Percentiles rank a stretch among this genome's conserved stretches.
Evolutionary conservation across 805 yeast species (phyloP).

Genomic region (Candida insectalens): DNA sequence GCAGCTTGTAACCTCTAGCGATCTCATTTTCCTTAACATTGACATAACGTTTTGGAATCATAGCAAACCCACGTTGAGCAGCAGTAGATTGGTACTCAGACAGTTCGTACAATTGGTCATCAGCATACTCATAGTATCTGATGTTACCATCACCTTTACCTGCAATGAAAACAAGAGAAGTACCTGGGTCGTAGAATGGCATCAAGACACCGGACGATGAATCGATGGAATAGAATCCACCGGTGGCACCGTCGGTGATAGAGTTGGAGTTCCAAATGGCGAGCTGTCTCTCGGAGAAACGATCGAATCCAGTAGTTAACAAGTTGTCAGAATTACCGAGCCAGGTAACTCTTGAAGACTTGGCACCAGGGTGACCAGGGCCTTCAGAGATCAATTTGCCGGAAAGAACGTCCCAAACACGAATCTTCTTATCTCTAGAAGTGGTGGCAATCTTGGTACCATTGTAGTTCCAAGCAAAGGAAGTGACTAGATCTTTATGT

Average conservation of each 20-base stretch:
- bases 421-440: slow-evolving; percentile 79
- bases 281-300: slow-evolving; percentile 86
- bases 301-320: slow-evolving; percentile 90
- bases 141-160: slow-evolving; percentile 99
- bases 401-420: slow-evolving; percentile 84
- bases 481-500: slow-evolving; percentile 89
- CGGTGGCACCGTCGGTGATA: slow-evolving; percentile 74
- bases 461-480: slow-evolving; percentile 82
- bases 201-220: slow-evolving; percentile 88
- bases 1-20: slow-evolving; percentile 74
- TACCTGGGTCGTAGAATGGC: slow-evolving; percentile 82
- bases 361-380: slow-evolving; percentile 87
- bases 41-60: slow-evolving; percentile 76
- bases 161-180: slow-evolving; percentile 74
- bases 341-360: slow-evolving; percentile 84
- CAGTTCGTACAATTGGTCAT: slow-evolving; percentile 72
- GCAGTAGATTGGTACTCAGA: slow-evolving; percentile 86
- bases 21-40: slow-evolving; percentile 80
- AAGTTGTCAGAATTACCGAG: slow-evolving; percentile 78
- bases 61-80: slow-evolving; percentile 94
- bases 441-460: slow-evolving; percentile 85
- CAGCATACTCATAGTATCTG: slow-evolving; percentile 82
- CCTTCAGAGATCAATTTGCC: slow-evolving; percentile 76
- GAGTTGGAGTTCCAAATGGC: slow-evolving; percentile 86
- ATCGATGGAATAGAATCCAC: slow-evolving; percentile 80